Percentiles rank a stretch among this genome's conserved stretches.
Conservation (phyloP, 1,139 yeast genomes). For the Saccharomyces hybrid region DNA sequence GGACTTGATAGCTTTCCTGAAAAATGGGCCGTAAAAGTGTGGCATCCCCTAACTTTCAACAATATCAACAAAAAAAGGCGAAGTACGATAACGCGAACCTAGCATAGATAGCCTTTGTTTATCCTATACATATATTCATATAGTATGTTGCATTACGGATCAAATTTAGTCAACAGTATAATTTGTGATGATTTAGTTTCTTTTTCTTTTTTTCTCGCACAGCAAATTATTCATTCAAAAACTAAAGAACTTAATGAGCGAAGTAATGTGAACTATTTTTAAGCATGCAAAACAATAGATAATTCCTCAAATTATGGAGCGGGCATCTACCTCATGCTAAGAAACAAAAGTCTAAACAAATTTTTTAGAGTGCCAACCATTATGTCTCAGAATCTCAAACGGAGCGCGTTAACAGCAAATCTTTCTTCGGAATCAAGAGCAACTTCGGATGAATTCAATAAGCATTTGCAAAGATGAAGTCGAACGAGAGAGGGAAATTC, state of each 20-base stretch:
- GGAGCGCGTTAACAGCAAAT: background rate
- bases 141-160: background rate
- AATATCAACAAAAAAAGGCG: background rate
- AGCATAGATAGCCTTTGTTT: background rate
- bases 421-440: background rate
- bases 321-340: background rate
- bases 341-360: background rate
- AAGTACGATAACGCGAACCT: background rate
- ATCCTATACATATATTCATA: background rate
- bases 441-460: conserved; percentile 9
- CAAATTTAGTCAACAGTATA: background rate
- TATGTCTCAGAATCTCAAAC: background rate
- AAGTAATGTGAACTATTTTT: background rate
- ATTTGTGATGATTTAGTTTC: background rate
- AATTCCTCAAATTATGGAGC: background rate
- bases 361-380: background rate
- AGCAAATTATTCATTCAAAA: background rate
- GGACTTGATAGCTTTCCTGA: background rate
- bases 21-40: background rate
- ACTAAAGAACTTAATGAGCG: background rate
- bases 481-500: conserved; percentile 11
- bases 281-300: background rate
- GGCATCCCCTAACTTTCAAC: background rate
- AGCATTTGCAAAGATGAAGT: conserved; percentile 13
- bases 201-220: background rate